Evolutionary conservation across 805 yeast species (phyloP).

Genomic region (Grigorovia yakushimaensis): DNA sequence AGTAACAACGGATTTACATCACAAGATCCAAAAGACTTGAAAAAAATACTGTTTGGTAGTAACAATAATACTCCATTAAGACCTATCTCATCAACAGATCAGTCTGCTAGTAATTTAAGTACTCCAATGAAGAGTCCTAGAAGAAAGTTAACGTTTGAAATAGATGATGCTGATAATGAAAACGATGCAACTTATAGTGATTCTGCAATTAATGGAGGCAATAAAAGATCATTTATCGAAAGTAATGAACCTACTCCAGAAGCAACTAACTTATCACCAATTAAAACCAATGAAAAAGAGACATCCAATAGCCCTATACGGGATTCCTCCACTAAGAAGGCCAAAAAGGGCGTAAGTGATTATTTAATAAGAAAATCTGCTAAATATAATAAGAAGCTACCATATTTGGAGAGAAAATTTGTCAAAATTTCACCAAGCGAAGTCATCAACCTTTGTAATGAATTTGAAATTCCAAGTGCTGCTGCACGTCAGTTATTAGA

Average conservation of each 20-base stretch:
- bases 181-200: not conserved
- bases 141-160: conserved; percentile 28
- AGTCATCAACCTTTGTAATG: conserved; percentile 45
- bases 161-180: conserved; percentile 14
- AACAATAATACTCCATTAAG: conserved; percentile 15
- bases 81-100: conserved; percentile 1
- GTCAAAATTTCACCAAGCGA: conserved; percentile 33
- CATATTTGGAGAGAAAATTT: conserved; percentile 21
- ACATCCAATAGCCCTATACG: not conserved
- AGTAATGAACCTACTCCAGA: not conserved
- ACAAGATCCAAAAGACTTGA: conserved; percentile 22
- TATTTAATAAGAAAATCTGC: not conserved
- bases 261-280: not conserved
- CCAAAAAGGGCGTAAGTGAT: not conserved
- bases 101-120: not conserved
- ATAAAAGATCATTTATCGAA: not conserved
- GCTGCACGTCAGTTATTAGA: conserved; percentile 41
- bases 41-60: conserved; percentile 19
- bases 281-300: not conserved
- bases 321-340: not conserved
- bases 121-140: conserved; percentile 8
- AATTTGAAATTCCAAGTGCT: conserved; percentile 50
- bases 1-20: conserved; percentile 19
- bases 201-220: not conserved
- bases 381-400: conserved; percentile 3